A percentile compares a stretch with the other conserved stretches of the same genome.
These are phyloP conservation scores for Alternaria sp. DNA, from an alignment of 2,329 filamentous ascomycete genomes.

Conservation along the genomic window DNA sequence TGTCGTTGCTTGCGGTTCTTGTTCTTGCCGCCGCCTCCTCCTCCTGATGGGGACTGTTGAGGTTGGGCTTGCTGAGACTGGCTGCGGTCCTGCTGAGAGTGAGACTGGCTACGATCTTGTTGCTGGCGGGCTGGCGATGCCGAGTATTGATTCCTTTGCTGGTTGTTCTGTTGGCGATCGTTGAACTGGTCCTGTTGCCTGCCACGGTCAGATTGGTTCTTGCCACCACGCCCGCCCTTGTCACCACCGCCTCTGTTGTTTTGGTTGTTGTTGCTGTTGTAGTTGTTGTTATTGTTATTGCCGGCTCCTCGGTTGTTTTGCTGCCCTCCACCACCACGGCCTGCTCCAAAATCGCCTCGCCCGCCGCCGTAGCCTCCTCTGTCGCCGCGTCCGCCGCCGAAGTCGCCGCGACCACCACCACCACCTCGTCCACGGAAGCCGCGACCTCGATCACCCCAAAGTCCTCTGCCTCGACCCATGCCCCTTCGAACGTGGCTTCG, in stretches of 20 bases:
- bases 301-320: constrained; percentile 33
- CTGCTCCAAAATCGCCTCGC: constrained; percentile 22
- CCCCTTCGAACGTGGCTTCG: constrained; percentile 48
- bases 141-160: constrained; percentile 31
- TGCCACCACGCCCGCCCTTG: constrained; percentile 36
- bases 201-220: constrained; percentile 36
- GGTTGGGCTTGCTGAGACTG: constrained; percentile 13
- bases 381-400: constrained; percentile 40
- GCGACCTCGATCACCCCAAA: constrained; percentile 48
- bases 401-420: constrained; percentile 32
- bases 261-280: constrained; percentile 19
- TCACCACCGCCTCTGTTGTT: constrained; percentile 30
- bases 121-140: constrained; percentile 30
- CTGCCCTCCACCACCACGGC: constrained; percentile 37
- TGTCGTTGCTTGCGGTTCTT: constrained; percentile 43
- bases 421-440: constrained; percentile 48
- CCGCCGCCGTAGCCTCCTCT: constrained; percentile 28
- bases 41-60: constrained; percentile 34
- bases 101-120: constrained; percentile 36
- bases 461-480: constrained; percentile 43
- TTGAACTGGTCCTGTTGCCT: constrained; percentile 30
- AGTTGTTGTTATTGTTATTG: neutral
- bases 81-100: constrained; percentile 13
- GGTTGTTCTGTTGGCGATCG: constrained; percentile 25
- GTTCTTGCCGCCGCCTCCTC: constrained; percentile 36